Conservation (phyloP, 164 flowering plant species). For the Taxillus chinensis region DNA sequence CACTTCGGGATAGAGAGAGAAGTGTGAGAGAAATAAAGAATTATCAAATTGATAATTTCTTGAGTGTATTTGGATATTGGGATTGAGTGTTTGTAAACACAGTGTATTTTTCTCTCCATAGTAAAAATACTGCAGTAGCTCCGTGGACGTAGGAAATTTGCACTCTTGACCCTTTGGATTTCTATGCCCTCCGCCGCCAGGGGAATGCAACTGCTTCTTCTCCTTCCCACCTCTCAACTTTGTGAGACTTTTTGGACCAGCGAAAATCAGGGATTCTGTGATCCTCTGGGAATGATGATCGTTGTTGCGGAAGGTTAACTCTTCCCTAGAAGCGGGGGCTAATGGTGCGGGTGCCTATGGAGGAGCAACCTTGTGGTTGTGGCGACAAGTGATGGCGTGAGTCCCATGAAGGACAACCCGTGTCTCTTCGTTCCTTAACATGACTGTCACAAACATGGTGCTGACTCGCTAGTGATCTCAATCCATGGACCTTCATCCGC, state of each 20-base stretch:
- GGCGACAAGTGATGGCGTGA: conserved; percentile 8
- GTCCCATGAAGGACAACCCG: conserved; percentile 26
- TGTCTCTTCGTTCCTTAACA: conserved; percentile 27
- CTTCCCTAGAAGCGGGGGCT: conserved; percentile 64
- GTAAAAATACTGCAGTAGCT: no score
- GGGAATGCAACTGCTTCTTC: conserved; percentile 16
- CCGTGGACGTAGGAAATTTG: no score
- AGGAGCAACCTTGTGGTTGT: neutral
- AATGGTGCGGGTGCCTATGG: conserved; percentile 31
- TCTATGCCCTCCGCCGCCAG: conserved; percentile 23
- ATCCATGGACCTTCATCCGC: conserved; percentile 52
- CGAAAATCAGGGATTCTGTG: conserved; percentile 27
- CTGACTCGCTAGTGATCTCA: conserved; percentile 44
- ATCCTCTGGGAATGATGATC: conserved; percentile 24
- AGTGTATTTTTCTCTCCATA: no score
- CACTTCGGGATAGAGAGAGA: no score
- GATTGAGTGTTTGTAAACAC: no score
- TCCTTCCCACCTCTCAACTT: conserved; percentile 30
- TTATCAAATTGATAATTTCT: no score
- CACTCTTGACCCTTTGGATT: no score
- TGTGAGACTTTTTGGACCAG: conserved; percentile 54
- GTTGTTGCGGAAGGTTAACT: conserved; percentile 35
- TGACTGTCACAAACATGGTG: conserved; percentile 28
- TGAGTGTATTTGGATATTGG: no score
- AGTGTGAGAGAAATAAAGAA: no score